phyloP scores from a whole-genome alignment of 2,329 filamentous ascomycete species.

The Geoglossum cookeanum region DNA sequence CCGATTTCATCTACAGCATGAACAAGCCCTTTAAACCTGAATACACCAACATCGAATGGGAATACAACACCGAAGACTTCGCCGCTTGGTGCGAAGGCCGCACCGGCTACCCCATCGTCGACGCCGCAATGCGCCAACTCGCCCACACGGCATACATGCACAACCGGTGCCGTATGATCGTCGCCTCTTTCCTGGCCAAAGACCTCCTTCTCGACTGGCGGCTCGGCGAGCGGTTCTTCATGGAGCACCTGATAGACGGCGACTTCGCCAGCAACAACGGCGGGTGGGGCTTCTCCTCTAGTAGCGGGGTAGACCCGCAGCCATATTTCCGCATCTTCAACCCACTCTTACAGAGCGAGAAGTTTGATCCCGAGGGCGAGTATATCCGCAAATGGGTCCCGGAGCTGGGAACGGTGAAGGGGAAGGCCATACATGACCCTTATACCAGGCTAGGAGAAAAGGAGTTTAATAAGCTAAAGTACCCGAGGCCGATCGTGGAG shows the following conservation, averaged over 20 bases:
- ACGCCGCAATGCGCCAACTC: constrained; percentile 71
- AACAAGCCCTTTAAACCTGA: constrained; percentile 66
- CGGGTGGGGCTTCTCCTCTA: constrained; percentile 46
- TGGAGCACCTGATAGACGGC: constrained; percentile 61
- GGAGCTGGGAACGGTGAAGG: constrained; percentile 45
- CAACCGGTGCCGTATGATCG: constrained; percentile 70
- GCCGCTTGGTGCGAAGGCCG: constrained; percentile 51
- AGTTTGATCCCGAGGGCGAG: constrained; percentile 58
- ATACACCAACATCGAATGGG: constrained; percentile 68
- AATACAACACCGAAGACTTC: constrained; percentile 52
- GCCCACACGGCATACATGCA: constrained; percentile 56
- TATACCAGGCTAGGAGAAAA: constrained; percentile 44
- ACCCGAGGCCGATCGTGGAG: constrained; percentile 56
- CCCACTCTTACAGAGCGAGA: constrained; percentile 65
- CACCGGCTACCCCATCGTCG: constrained; percentile 69
- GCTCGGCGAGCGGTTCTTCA: constrained; percentile 63
- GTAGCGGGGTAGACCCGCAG: constrained; percentile 63
- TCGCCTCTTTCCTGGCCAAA: constrained; percentile 62
- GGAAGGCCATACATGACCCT: constrained; percentile 62
- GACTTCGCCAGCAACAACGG: constrained; percentile 66
- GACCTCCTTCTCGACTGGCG: constrained; percentile 71
- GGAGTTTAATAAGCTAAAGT: constrained; percentile 32
- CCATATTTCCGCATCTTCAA: constrained; percentile 89
- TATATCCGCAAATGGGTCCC: constrained; percentile 74
- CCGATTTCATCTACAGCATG: constrained; percentile 29